These are phyloP conservation scores for Streptanthus diversifolius DNA, from an alignment of 345 rosid genomes.

Conservation along the genomic window DNA sequence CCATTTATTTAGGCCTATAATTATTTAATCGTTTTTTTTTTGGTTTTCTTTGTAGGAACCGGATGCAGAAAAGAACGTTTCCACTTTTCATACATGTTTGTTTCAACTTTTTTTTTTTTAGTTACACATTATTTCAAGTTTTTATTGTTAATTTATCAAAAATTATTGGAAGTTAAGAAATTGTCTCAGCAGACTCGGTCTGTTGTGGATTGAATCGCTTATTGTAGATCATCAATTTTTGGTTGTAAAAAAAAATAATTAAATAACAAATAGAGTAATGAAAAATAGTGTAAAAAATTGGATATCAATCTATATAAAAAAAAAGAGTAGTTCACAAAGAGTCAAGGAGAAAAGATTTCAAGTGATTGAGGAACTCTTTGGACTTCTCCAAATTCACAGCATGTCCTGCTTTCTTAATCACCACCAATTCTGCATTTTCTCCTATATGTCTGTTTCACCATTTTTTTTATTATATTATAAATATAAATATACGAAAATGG, in stretches of 20 bases:
- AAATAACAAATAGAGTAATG: neutral
- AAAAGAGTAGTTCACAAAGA: neutral
- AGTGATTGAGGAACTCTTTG: constrained; percentile 44
- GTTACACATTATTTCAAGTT: neutral
- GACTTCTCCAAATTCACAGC: constrained; percentile 56
- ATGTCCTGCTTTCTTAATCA: constrained; percentile 65
- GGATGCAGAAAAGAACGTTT: neutral
- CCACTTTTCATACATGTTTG: no score
- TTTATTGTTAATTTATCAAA: neutral
- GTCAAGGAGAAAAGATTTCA: constrained; percentile 39
- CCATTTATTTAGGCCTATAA: neutral
- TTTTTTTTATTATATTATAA: neutral
- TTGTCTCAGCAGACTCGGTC: neutral
- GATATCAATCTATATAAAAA: neutral
- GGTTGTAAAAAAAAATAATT: neutral
- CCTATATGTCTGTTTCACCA: constrained; percentile 49
- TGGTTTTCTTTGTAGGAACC: neutral
- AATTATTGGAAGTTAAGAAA: neutral
- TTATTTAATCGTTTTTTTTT: neutral
- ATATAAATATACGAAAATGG: neutral
- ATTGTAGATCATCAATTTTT: neutral
- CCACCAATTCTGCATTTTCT: constrained; percentile 53
- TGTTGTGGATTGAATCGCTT: neutral
- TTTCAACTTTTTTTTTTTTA: neutral
- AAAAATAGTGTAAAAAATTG: neutral